Percentiles rank a stretch among this genome's conserved stretches.
These are phyloP conservation scores for Thalassiosira hispida DNA, from an alignment of 352 stramenopile genomes.

Conservation along the genomic window DNA sequence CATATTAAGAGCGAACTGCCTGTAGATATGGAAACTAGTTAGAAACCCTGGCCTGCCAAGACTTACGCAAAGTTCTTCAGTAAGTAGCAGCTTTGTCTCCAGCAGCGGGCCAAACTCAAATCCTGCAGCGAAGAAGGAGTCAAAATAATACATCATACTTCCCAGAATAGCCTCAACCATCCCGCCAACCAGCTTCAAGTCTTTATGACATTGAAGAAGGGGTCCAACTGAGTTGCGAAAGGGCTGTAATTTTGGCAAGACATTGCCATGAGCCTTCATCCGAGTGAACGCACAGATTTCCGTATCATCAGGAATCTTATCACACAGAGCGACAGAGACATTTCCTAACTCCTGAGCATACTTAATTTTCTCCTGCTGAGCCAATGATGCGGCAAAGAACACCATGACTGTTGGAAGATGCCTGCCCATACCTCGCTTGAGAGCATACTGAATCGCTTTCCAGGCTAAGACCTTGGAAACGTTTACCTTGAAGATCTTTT, in stretches of 20 bases:
- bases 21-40: neutral
- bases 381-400: neutral
- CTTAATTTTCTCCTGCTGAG: conserved; percentile 22
- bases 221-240: conserved; percentile 8
- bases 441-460: conserved; percentile 20
- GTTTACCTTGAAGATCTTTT: conserved; percentile 4
- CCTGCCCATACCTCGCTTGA: conserved; percentile 14
- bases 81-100: neutral
- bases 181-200: conserved; percentile 11
- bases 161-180: neutral
- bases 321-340: neutral
- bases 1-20: neutral
- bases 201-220: conserved; percentile 20
- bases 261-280: neutral
- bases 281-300: neutral
- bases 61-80: neutral
- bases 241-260: neutral
- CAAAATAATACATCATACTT: neutral
- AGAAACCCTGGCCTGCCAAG: neutral
- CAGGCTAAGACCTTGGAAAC: conserved; percentile 10
- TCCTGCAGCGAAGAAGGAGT: neutral
- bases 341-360: conserved; percentile 7
- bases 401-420: conserved; percentile 11
- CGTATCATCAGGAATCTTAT: conserved; percentile 21
- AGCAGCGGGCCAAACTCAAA: conserved; percentile 2